Evolutionary conservation across 345 rosid genomes (phyloP), one percentile per base, ranked within the genome.

Genomic region (Anacardium occidentale): DNA sequence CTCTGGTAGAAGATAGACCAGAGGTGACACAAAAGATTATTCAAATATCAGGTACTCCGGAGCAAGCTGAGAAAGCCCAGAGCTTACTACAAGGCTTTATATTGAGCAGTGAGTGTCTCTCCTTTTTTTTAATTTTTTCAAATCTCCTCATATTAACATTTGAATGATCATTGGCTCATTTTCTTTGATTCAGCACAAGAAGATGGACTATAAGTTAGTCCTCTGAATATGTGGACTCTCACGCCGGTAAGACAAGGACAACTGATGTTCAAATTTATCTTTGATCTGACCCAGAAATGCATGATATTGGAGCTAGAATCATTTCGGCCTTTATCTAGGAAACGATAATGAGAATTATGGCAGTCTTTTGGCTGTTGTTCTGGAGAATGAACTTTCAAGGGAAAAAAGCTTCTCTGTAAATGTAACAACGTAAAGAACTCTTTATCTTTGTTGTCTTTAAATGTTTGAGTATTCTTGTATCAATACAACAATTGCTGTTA

Each of bases 11-110:
- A 79, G 97, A 91, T 75, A 77, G 83, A 68, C 90, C 89, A 0
- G 95, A 89, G 1, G 87, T 78, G 70, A 78, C 84, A 6, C 91
- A 88, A 66, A 96, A 89, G 78, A 82, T 86, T 32, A 93, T 96
- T 73, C 85, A 85, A 80, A 88, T 96, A 75, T 91, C 97, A 15
- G 99, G 99, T 66, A 93, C 98, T 56, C 97, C 96, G 0, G 98
- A 96, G 75, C 98, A 96, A 80, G 93, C 86, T 14, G 99, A 91
- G 83, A 86, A 92, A 84, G 99, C 98, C 32, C 98, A 96, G 80
- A 93, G 97, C 81, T 80, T 96, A 80, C 97, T 96, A 79, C 98
- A 96, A 78, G 98, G 98, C 82, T 93, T 93, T 74, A 90, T 96
- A 63, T 84, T 96, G 84, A 96, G 98, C 84, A 90, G 98, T 96